Base-by-base conservation (phyloP, 768 basidiomycete genomes). In the Mycena sanguinolenta region DNA sequence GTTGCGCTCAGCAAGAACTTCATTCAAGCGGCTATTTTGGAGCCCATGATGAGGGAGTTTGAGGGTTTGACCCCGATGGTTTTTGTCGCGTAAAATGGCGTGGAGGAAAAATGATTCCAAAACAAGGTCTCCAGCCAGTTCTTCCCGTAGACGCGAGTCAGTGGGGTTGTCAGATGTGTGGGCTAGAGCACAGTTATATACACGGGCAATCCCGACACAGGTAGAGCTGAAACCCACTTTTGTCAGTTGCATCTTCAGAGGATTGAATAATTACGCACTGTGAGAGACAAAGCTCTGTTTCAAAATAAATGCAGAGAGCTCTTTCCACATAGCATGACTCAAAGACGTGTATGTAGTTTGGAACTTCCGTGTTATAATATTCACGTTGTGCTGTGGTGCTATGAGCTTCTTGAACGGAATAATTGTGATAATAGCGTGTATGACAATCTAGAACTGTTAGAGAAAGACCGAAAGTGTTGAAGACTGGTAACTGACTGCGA, bases 1-100 rank as follows among this genome's bases (percentile, higher is more conserved):
- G 21, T 71, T 71, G 6, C 70, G 16, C 8, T 65, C 59, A 1
- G 58, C 65, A 0, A 71, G 30, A 3, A 30, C 64, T 12, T 67
- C 28, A 21, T 65, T 58, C 1, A 67, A 30, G 0, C 54, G 60
- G 21, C 44, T 38, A 5, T 57, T 55, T 12, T 67, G 58, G n/a
- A 23, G 8, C 2, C 30, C 42, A 2, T 46, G 28, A n/a, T 67
- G 66, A 1, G 59, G 66, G 4, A 67, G 28, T 0, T 4, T 10
- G 1, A 67, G 66, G 13, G 27, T 17, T 30, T 44, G 30, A 1
- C 28, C 1, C 10, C 17, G 58, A 12, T 12, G 6, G 0, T 4
- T 1, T 13, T 62, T 55, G 23, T 67, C 59, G 0, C 28, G 39
- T 3, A 67, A 9, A 1, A 67, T 16, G 1, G 65, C 65, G 25